Percentiles rank a stretch among this genome's conserved stretches.
Evolutionary conservation across 2,329 filamentous ascomycete genomes (phyloP).

Genomic region (Colletotrichum limetticola): DNA sequence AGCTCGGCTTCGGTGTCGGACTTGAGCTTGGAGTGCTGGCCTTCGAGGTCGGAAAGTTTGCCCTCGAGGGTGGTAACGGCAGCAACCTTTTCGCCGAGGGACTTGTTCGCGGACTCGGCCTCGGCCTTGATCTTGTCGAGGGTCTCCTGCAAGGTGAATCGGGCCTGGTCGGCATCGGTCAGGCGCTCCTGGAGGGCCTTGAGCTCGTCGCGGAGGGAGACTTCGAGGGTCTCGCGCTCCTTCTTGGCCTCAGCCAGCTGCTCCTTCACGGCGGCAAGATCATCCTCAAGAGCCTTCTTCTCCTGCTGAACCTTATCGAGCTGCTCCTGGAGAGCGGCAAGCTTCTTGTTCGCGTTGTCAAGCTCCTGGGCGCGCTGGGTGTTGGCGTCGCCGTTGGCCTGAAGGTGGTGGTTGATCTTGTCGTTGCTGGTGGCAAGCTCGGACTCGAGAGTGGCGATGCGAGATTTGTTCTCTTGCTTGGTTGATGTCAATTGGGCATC

Average conservation of each 20-base stretch:
- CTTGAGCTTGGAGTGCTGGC: slow-evolving; percentile 42
- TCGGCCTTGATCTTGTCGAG: slow-evolving; percentile 45
- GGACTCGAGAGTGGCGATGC: slow-evolving; percentile 47
- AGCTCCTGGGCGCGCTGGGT: slow-evolving; percentile 37
- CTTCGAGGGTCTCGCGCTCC: slow-evolving; percentile 47
- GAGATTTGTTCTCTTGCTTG: slow-evolving; percentile 46
- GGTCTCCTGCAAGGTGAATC: slow-evolving; percentile 44
- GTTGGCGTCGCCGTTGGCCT: slow-evolving; percentile 40
- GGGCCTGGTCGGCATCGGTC: slow-evolving; percentile 45
- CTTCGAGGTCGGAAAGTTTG: slow-evolving; percentile 40
- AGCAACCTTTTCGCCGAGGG: slow-evolving; percentile 42
- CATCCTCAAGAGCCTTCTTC: slow-evolving; percentile 44
- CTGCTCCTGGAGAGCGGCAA: slow-evolving; percentile 45
- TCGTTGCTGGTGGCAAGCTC: slow-evolving; percentile 45
- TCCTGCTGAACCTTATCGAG: slow-evolving; percentile 39
- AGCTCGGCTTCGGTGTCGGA: slow-evolving; percentile 41
- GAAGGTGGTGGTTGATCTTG: slow-evolving; percentile 38
- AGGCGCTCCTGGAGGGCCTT: slow-evolving; percentile 47
- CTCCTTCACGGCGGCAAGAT: slow-evolving; percentile 47
- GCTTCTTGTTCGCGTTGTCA: slow-evolving; percentile 39
- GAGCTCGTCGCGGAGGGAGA: slow-evolving; percentile 44
- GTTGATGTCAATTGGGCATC: slow-evolving; percentile 43
- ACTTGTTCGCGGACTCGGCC: slow-evolving; percentile 42
- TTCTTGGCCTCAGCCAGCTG: slow-evolving; percentile 47
- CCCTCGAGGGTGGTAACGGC: slow-evolving; percentile 42